Percentiles rank a stretch among this genome's conserved stretches.
Evolutionary conservation across 148 eudicot species (phyloP).

Genomic region (Diospyros kaki): DNA sequence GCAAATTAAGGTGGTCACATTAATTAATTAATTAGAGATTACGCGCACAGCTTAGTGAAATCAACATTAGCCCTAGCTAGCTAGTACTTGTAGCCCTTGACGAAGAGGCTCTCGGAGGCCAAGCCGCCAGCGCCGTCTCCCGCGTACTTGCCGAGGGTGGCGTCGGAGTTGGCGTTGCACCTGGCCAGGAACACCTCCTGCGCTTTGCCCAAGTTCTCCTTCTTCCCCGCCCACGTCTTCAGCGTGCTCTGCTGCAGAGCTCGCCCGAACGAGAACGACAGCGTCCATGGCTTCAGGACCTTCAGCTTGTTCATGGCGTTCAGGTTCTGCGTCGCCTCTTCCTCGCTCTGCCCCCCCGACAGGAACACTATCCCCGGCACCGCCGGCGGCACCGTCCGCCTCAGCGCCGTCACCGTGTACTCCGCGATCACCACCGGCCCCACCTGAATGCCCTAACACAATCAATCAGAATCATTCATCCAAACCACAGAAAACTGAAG

Average conservation of each 20-base stretch:
- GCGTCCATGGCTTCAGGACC: conserved; percentile 75
- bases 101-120: conserved; percentile 72
- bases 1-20: no score
- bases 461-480: no score
- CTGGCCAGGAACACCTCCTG: conserved; percentile 59
- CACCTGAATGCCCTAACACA: conserved; percentile 30
- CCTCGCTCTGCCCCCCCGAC: conserved; percentile 94
- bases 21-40: no score
- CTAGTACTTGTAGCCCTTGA: conserved; percentile 82
- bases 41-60: no score
- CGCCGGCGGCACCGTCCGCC: conserved; percentile 83
- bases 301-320: conserved; percentile 82
- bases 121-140: conserved; percentile 46
- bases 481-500: no score
- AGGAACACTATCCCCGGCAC: conserved; percentile 89
- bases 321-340: conserved; percentile 71
- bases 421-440: conserved; percentile 74
- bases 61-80: no score
- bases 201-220: conserved; percentile 71
- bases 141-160: conserved; percentile 65
- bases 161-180: conserved; percentile 85
- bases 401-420: conserved; percentile 70
- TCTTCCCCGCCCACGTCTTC: conserved; percentile 77
- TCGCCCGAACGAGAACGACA: conserved; percentile 86
- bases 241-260: conserved; percentile 88